These are phyloP conservation scores for Candida insectalens DNA, from an alignment of 805 yeast species.

Conservation along the genomic window DNA sequence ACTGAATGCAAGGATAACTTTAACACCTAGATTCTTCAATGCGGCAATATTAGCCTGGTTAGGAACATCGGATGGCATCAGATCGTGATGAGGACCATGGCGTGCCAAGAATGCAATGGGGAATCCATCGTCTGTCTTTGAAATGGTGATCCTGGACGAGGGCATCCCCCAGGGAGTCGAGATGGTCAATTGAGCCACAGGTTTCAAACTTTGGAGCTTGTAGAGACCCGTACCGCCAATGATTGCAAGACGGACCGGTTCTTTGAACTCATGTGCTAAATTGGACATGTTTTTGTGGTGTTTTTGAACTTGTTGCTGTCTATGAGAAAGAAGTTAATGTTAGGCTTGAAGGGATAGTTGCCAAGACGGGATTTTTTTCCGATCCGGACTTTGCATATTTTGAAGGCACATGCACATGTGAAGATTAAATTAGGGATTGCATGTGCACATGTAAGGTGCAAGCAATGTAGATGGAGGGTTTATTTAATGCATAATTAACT, in stretches of 20 bases:
- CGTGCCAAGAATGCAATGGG: conserved; percentile 91
- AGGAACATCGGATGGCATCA: conserved; percentile 88
- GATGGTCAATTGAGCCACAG: conserved; percentile 74
- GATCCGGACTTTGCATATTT: too few species aligned
- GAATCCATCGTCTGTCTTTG: conserved; percentile 66
- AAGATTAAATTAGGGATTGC: too few species aligned
- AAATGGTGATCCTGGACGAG: conserved; percentile 85
- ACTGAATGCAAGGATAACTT: conserved; percentile 81
- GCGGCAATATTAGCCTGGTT: conserved; percentile 94
- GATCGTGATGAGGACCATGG: conserved; percentile 87
- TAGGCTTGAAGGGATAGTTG: background rate
- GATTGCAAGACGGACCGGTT: conserved; percentile 72
- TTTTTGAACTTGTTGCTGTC: too few species aligned
- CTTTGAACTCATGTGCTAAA: conserved; percentile 42
- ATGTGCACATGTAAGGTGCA: too few species aligned
- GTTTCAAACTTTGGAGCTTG: conserved; percentile 69
- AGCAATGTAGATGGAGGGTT: too few species aligned
- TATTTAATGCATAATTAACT: too few species aligned
- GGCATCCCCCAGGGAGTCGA: conserved; percentile 98
- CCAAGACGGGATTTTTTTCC: too few species aligned
- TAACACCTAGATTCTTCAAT: conserved; percentile 76
- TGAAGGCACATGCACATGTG: too few species aligned
- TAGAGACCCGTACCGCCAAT: conserved; percentile 99
- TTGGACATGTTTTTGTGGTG: conserved; percentile 1
- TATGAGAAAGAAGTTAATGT: too few species aligned